A percentile compares a stretch with the other conserved stretches of the same genome.
Conservation (phyloP, 164 flowering plant species). For the Brasenia schreberi region DNA sequence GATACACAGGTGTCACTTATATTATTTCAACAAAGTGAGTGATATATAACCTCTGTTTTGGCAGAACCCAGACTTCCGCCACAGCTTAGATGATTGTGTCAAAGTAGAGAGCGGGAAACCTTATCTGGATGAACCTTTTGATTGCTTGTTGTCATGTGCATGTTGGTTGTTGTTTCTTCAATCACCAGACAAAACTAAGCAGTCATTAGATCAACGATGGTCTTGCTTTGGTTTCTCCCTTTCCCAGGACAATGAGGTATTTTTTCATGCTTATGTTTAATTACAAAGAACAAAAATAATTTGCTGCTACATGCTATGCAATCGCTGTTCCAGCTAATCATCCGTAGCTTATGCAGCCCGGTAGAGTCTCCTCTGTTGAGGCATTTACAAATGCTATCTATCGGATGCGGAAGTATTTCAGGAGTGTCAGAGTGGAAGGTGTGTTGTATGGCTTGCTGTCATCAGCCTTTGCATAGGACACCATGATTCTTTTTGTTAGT, state of each 20-base stretch:
- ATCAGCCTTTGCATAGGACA: not conserved
- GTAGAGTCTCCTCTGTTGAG: slow-evolving; percentile 35
- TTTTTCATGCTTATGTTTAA: not conserved
- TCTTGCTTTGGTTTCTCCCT: slow-evolving; percentile 77
- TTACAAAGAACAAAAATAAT: too few species aligned
- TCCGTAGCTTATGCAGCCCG: slow-evolving; percentile 29
- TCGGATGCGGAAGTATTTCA: slow-evolving; percentile 40
- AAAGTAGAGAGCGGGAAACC: slow-evolving; percentile 48
- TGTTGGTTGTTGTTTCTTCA: slow-evolving; percentile 79
- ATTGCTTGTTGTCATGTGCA: slow-evolving; percentile 57
- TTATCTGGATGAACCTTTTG: slow-evolving; percentile 62
- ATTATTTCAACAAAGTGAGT: not conserved
- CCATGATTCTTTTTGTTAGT: slow-evolving; percentile 5
- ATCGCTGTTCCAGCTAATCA: not conserved
- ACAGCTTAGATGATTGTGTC: slow-evolving; percentile 34
- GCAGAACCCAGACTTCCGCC: slow-evolving; percentile 41
- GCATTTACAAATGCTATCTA: slow-evolving; percentile 39
- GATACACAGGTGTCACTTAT: not conserved
- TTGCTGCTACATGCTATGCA: too few species aligned
- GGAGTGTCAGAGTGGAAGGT: slow-evolving; percentile 47
- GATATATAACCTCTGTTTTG: not conserved
- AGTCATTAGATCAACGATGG: slow-evolving; percentile 35
- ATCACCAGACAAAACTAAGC: slow-evolving; percentile 30
- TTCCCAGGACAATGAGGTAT: slow-evolving; percentile 84
- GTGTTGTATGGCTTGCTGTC: not conserved